These are phyloP conservation scores for Phytophthora kernoviae DNA, from an alignment of 352 stramenopile genomes.

Conservation along the genomic window DNA sequence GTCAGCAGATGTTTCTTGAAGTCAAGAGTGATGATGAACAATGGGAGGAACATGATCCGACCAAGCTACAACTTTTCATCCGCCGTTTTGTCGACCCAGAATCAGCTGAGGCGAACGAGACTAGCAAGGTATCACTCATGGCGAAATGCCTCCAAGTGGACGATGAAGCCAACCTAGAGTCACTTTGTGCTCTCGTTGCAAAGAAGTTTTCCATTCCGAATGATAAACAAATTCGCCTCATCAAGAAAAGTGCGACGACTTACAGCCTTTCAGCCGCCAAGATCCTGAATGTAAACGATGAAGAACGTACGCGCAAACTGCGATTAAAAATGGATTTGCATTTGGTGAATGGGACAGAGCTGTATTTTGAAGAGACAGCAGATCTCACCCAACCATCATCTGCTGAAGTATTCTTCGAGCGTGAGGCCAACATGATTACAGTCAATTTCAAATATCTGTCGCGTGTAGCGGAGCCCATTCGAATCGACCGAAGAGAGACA, in stretches of 20 bases:
- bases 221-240: constrained; percentile 51
- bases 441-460: constrained; percentile 75
- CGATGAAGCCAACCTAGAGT: constrained; percentile 58
- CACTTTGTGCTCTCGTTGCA: constrained; percentile 50
- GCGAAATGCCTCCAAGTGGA: constrained; percentile 68
- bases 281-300: constrained; percentile 62
- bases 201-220: constrained; percentile 57
- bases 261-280: constrained; percentile 72
- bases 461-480: constrained; percentile 48
- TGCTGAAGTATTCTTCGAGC: constrained; percentile 72
- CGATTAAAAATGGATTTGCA: constrained; percentile 69
- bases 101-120: not conserved
- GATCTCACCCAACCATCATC: constrained; percentile 51
- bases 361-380: constrained; percentile 76
- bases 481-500: constrained; percentile 77
- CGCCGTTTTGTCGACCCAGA: constrained; percentile 54
- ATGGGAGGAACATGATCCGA: constrained; percentile 70
- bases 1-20: constrained; percentile 78
- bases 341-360: constrained; percentile 66
- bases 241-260: constrained; percentile 71
- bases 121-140: constrained; percentile 34
- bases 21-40: constrained; percentile 60
- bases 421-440: constrained; percentile 79
- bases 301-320: constrained; percentile 42
- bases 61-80: constrained; percentile 76